A percentile compares a stretch with the other conserved stretches of the same genome.
Evolutionary conservation across 176 grass and related monocot species (phyloP).

Genomic region (Phoenix roebelenii): DNA sequence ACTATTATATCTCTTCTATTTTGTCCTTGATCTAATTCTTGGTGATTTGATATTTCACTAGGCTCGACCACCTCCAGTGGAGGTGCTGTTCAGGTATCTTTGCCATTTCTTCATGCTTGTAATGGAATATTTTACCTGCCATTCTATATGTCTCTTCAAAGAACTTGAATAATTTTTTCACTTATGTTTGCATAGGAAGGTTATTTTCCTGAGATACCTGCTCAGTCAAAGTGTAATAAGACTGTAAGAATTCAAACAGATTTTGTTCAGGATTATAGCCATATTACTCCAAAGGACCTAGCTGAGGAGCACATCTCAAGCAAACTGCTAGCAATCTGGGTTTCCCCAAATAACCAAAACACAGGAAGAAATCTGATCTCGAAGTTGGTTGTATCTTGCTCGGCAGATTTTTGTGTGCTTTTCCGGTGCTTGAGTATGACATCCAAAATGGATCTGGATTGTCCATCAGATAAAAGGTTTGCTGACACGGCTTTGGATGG

Average conservation of each 20-base stretch:
- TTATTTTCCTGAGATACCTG: constrained; percentile 11
- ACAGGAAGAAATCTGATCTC: constrained; percentile 33
- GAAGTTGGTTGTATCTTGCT: constrained; percentile 59
- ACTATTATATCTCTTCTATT: constrained; percentile 1
- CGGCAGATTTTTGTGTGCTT: constrained; percentile 56
- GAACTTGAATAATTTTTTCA: background rate
- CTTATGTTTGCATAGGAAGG: constrained; percentile 6
- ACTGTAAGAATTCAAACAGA: constrained; percentile 49
- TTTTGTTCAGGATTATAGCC: constrained; percentile 15
- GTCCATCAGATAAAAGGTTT: constrained; percentile 31
- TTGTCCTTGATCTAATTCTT: background rate
- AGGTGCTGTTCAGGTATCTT: constrained; percentile 36
- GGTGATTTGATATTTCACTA: constrained; percentile 14
- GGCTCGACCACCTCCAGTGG: constrained; percentile 30
- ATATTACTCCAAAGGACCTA: constrained; percentile 27
- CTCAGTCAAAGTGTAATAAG: constrained; percentile 17
- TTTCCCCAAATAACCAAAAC: constrained; percentile 29
- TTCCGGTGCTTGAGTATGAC: constrained; percentile 30
- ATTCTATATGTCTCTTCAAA: background rate
- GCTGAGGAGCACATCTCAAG: constrained; percentile 34
- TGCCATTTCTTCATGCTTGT: no score
- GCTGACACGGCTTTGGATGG: constrained; percentile 19
- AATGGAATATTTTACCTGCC: no score
- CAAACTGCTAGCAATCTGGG: constrained; percentile 49
- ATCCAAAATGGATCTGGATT: constrained; percentile 24